Evolutionary conservation across 192 early-diverging fungal species (phyloP), one percentile per base, ranked within the genome.

Genomic region (Linnemannia hyalina): DNA sequence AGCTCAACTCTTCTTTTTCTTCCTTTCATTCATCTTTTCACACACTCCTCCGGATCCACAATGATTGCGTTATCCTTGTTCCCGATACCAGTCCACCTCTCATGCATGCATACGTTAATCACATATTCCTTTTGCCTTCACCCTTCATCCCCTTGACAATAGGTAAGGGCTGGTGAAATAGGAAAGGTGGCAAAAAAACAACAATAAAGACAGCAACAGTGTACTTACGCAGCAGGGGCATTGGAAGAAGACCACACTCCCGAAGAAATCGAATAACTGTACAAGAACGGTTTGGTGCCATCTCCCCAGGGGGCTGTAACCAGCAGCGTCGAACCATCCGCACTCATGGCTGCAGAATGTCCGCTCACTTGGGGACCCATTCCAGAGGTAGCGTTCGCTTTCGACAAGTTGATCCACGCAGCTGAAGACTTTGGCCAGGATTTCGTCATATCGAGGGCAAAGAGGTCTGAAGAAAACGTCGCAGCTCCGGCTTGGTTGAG

Each of bases 181-280:
- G 4, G 13, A 52, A 18, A 52, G 16, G 13, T 16, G 42, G 6
- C 42, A 41, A 18, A 32, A 23, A 40, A 74, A 68, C 3, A 63
- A 40, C 6, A 36, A 29, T 6, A 49, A 11, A 40, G 42, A 70
- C 10, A 73, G 9, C 44, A 35, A 40, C 22, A 29, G 8, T 35
- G 18, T 23, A 82, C 82, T 83, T 83, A 83, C 82, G 76, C 76
- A 54, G 82, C 41, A 63, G 82, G 82, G 8, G 82, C 71, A 57
- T 55, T 55, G 26, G 74, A n/a, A 1, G 70, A 65, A 20, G 82
- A 78, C 82, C 82, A 83, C 8, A 73, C 47, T 41, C 41, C 63
- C 6, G 82, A n/a, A 22, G 49, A 35, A 74, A 70, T 78, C 7
- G 74, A 42, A 46, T 78, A 83, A 32, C 46, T 8, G 52, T 78